A percentile compares a stretch with the other conserved stretches of the same genome.
Evolutionary conservation across 352 stramenopile species (phyloP).

Genomic region (Phytopythium montanum): DNA sequence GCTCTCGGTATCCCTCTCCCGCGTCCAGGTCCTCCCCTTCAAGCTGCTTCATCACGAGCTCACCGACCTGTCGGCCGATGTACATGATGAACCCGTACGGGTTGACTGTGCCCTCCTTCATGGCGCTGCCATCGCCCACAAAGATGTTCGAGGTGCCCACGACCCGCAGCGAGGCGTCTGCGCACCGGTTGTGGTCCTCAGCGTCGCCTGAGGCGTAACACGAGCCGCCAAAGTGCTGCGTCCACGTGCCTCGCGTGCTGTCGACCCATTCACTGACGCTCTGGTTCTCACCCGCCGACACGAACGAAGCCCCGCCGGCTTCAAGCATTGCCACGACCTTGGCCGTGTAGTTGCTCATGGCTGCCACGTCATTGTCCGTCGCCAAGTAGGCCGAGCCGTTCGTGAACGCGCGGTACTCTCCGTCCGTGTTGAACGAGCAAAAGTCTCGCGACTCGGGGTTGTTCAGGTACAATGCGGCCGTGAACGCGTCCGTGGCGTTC

Average conservation of each 20-base stretch:
- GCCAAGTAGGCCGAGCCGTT: slow-evolving; percentile 30
- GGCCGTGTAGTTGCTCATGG: slow-evolving; percentile 26
- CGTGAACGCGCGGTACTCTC: slow-evolving; percentile 14
- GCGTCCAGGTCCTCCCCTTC: slow-evolving; percentile 4
- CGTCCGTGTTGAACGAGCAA: slow-evolving; percentile 26
- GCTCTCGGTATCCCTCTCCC: neutral
- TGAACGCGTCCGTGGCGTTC: slow-evolving; percentile 20
- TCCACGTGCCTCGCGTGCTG: slow-evolving; percentile 21
- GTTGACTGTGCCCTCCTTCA: slow-evolving; percentile 49
- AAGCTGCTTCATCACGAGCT: slow-evolving; percentile 5
- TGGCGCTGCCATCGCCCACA: slow-evolving; percentile 35
- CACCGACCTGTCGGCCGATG: slow-evolving; percentile 26
- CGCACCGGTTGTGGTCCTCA: slow-evolving; percentile 23
- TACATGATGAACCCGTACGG: slow-evolving; percentile 50
- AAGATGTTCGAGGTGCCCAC: slow-evolving; percentile 37
- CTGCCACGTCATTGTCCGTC: slow-evolving; percentile 24
- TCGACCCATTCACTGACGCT: slow-evolving; percentile 21
- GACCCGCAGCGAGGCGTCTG: slow-evolving; percentile 23
- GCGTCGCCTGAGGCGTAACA: slow-evolving; percentile 33
- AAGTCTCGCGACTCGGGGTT: slow-evolving; percentile 35
- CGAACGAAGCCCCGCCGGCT: slow-evolving; percentile 22
- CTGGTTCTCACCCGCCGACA: slow-evolving; percentile 4
- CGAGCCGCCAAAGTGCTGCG: slow-evolving; percentile 39
- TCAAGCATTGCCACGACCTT: slow-evolving; percentile 29
- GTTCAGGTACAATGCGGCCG: slow-evolving; percentile 32